These are phyloP conservation scores for Saksenaea oblongispora DNA, from an alignment of 371 early-diverging fungal species.

Conservation along the genomic window DNA sequence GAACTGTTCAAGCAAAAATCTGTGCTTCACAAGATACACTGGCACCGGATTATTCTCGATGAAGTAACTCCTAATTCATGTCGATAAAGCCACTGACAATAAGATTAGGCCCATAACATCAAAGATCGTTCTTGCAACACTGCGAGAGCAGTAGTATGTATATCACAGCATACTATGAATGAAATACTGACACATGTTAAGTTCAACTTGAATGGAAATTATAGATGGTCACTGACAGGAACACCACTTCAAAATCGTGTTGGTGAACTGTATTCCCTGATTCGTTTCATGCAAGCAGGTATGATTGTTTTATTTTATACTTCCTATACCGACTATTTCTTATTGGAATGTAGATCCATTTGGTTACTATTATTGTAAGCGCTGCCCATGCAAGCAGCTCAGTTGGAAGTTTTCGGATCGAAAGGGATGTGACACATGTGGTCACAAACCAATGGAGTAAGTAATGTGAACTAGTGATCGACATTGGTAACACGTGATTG, in stretches of 20 bases:
- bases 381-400: conserved; percentile 80
- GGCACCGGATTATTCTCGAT: conserved; percentile 90
- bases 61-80: conserved; percentile 46
- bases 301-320: conserved; percentile 5
- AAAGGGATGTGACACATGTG: conserved; percentile 74
- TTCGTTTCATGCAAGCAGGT: conserved; percentile 79
- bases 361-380: conserved; percentile 88
- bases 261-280: conserved; percentile 94
- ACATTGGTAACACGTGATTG: not conserved
- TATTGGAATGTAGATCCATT: conserved; percentile 54
- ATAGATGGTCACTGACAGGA: conserved; percentile 92
- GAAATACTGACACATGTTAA: conserved; percentile 7
- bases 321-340: not conserved
- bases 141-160: conserved; percentile 75
- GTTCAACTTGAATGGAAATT: conserved; percentile 75
- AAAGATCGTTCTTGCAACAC: conserved; percentile 93
- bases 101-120: conserved; percentile 83
- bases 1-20: conserved; percentile 66
- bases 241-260: conserved; percentile 98
- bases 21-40: conserved; percentile 72
- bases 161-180: not conserved
- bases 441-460: conserved; percentile 74
- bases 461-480: conserved; percentile 8
- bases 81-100: not conserved
- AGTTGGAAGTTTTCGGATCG: conserved; percentile 78